Evolutionary conservation across 2,329 filamentous ascomycete species (phyloP), one percentile per base, ranked within the genome.

Genomic region (Exophiala oligosperma): DNA sequence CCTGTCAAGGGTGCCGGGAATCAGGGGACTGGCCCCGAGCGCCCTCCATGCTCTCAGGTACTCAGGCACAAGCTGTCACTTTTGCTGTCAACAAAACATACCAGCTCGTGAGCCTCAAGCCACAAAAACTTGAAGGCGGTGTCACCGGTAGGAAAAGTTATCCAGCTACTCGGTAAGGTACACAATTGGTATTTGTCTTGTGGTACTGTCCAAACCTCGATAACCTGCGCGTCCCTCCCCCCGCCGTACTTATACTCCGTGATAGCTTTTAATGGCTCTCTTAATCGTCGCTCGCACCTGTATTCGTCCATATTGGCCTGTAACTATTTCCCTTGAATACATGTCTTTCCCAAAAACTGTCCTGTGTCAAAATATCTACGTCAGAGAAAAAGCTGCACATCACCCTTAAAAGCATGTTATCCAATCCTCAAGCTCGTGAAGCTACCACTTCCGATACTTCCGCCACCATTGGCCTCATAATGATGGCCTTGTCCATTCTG

Each of bases 401-500:
- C 47, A 6, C 11, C 4, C 26, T 5, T 37, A 24, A 8, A 43
- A 46, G 23, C 37, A 14, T 14, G 24, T 59, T 38, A 63, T 24
- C 48, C 53, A 41, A 63, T 63, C 21, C 61, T 56, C 38, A 63
- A 47, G 48, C 61, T 63, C n/a, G 57, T 63, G 8, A 52, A 56
- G 26, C 58, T 63, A 49, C 44, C 61, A 48, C 57, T 60, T 17
- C 43, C 35, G 7, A 57, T 23, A 40, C 57, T 61, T 7, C 56
- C 61, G 28, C 37, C 55, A n/a, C 54, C 55, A 44, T 60, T 55
- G 3, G 24, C 43, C 7, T 55, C 60, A 24, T 40, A 46, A n/a
- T 51, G 37, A 2, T 9, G 23, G 4, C 51, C 54, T 23, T 62
- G 56, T 8, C 52, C 38, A 48, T 49, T 37, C 4, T 56, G 56